Evolutionary conservation across 768 basidiomycete genomes (phyloP).

Genomic region (Pulveroboletus sp.): DNA sequence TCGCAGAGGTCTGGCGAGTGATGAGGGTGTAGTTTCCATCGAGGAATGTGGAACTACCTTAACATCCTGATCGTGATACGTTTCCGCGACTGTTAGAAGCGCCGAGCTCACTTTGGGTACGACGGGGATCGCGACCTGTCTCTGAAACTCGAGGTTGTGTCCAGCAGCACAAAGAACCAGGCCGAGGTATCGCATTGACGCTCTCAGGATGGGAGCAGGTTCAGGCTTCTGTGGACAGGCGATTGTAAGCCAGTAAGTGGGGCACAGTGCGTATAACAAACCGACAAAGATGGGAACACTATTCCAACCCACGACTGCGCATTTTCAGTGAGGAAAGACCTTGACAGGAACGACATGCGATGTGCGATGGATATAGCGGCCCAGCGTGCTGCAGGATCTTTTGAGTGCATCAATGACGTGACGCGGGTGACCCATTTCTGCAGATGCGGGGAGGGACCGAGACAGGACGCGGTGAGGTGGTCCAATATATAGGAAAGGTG

Average conservation of each 20-base stretch:
- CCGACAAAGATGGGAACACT: constrained; percentile 63
- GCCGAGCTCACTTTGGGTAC: constrained; percentile 66
- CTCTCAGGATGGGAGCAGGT: constrained; percentile 53
- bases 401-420: constrained; percentile 71
- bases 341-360: constrained; percentile 58
- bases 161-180: constrained; percentile 57
- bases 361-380: constrained; percentile 73
- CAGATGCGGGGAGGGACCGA: constrained; percentile 60
- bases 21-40: constrained; percentile 3
- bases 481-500: constrained; percentile 59
- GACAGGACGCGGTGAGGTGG: constrained; percentile 47
- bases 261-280: constrained; percentile 41
- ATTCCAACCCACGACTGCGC: constrained; percentile 70
- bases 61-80: constrained; percentile 45
- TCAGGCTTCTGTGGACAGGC: constrained; percentile 59
- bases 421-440: constrained; percentile 76
- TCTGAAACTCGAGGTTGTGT: constrained; percentile 73
- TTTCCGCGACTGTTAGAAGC: constrained; percentile 54
- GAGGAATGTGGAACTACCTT: constrained; percentile 39
- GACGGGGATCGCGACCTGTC: constrained; percentile 70
- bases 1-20: constrained; percentile 40
- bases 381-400: constrained; percentile 75
- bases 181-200: constrained; percentile 59
- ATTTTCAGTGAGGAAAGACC: constrained; percentile 57
- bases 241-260: constrained; percentile 11